A percentile compares a stretch with the other conserved stretches of the same genome.
Conservation (phyloP, 73 alveolate species). For the Tetrahymena borealis region DNA sequence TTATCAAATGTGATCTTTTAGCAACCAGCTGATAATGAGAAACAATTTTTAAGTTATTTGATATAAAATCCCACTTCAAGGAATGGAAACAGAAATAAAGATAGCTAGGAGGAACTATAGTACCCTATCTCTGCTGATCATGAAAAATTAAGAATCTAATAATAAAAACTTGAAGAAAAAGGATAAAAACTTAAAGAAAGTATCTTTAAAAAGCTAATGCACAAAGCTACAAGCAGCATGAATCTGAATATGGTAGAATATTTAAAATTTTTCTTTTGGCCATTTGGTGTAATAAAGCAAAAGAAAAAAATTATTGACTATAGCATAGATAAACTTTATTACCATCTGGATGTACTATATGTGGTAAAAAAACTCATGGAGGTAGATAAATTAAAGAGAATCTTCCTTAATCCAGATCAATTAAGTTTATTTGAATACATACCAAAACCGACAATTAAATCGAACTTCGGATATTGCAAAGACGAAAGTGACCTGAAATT, state of each 20-base stretch:
- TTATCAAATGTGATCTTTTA: background rate
- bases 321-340: background rate
- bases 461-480: background rate
- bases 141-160: background rate
- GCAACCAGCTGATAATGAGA: background rate
- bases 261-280: background rate
- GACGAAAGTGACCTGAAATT: background rate
- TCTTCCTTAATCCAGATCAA: background rate
- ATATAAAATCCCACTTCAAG: no score
- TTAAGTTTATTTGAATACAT: background rate
- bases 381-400: background rate
- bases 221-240: background rate
- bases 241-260: background rate
- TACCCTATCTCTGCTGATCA: background rate
- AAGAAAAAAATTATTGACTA: background rate
- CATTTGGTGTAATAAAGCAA: background rate
- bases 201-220: background rate
- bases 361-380: background rate
- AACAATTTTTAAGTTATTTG: background rate
- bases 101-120: background rate
- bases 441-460: background rate
- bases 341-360: background rate
- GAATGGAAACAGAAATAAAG: background rate
- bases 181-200: background rate
- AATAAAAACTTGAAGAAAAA: background rate